Evolutionary conservation across 805 yeast genomes (phyloP), one percentile per base, ranked within the genome.

Genomic region (Phaffomyces antillensis): DNA sequence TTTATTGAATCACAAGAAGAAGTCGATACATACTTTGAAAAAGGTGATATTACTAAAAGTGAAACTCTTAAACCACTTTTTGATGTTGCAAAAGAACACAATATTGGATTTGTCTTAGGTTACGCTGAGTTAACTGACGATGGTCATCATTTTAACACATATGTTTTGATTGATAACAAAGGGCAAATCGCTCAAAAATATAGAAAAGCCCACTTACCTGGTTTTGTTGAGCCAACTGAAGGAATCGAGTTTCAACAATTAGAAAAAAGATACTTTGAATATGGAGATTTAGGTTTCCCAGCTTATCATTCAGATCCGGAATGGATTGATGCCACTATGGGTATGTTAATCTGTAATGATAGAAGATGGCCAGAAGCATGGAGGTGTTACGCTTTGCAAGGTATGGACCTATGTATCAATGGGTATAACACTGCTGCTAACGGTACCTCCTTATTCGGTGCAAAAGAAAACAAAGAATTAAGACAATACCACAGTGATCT

Each of bases 341-440:
- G 71, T 37, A 61, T 62, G 63, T 50, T 66, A 41, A 66, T 67
- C 17, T 66, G 71, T 52, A 66, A 66, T 45, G 71, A 67, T 47
- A 58, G 71, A 50, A 64, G 70, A 53, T 67, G 71, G 71, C 68
- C 68, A 7, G 71, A 66, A 44, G 64, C 70, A 15, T 66, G 71
- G 71, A 62, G 71, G 53, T 44, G 51, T 33, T 65, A 64, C 43
- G 70, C 66, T 12, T 50, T 67, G 12, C 71, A 67, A 53, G 71
- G 70, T 9, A 62, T 65, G 65, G 71, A 66, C 28, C 42, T 66
- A n/a, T 61, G 66, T 49, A 37, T 66, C 26, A 60, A 58, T 38
- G 71, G 71, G 5, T 67, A 63, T 48, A 66, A 65, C 47, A 64
- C 70, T 31, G 60, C 68, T 33, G 56, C 65, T 12, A 59, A 63